Conservation (phyloP, 2,329 filamentous ascomycete genomes). For the Colletotrichum gloeosporioides region DNA sequence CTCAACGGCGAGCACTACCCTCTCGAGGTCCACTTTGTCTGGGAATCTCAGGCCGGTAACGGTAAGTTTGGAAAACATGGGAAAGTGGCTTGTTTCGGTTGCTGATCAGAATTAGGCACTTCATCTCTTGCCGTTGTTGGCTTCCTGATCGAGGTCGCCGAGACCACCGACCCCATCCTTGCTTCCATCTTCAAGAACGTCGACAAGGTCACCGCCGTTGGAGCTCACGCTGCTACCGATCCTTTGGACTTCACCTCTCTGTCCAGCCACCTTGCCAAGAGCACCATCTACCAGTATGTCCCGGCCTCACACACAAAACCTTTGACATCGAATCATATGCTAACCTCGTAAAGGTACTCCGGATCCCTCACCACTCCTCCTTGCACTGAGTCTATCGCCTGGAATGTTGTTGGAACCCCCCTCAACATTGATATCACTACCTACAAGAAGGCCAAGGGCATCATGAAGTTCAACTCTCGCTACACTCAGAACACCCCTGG, state of each 20-base stretch:
- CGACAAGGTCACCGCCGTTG: conserved; percentile 41
- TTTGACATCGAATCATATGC: background rate
- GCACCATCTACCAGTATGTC: conserved; percentile 44
- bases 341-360: conserved; percentile 43
- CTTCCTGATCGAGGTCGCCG: conserved; percentile 39
- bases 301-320: background rate
- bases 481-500: conserved; percentile 58
- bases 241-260: conserved; percentile 49
- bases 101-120: conserved; percentile 28
- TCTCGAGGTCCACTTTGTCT: conserved; percentile 49
- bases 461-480: conserved; percentile 61
- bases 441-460: conserved; percentile 56
- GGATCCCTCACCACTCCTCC: conserved; percentile 72
- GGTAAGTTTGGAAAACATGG: background rate
- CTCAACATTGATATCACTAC: conserved; percentile 52
- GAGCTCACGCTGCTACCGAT: conserved; percentile 38
- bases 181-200: conserved; percentile 42
- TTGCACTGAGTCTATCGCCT: conserved; percentile 61
- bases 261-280: conserved; percentile 38
- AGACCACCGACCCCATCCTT: conserved; percentile 32
- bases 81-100: background rate
- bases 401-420: conserved; percentile 54
- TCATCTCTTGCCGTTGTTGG: conserved; percentile 40
- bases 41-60: conserved; percentile 33
- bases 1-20: conserved; percentile 47